phyloP scores from a whole-genome alignment of 805 yeast species.

The Yamadazyma insecticola region DNA sequence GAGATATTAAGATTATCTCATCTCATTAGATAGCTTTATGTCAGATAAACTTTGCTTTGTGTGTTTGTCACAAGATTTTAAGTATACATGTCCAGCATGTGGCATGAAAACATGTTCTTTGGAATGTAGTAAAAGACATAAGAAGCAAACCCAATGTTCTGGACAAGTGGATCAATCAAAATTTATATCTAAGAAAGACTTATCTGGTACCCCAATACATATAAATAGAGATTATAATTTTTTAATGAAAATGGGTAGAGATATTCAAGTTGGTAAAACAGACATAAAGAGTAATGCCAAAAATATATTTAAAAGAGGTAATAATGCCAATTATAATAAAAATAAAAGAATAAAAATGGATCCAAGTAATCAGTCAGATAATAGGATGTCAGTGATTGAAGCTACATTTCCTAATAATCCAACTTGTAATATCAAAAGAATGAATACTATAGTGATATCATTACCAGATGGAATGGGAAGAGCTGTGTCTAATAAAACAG shows the following conservation, averaged over 20 bases:
- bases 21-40: no score
- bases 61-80: constrained; percentile 24
- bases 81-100: constrained; percentile 84
- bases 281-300: constrained; percentile 43
- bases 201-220: constrained; percentile 37
- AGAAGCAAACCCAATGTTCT: constrained; percentile 54
- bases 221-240: constrained; percentile 85
- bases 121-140: constrained; percentile 68
- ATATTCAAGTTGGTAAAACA: constrained; percentile 51
- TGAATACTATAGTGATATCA: constrained; percentile 62
- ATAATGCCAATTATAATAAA: constrained; percentile 8
- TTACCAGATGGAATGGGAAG: constrained; percentile 76
- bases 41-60: background rate
- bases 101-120: constrained; percentile 61
- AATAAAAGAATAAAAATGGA: constrained; percentile 18
- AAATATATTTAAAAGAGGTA: constrained; percentile 35
- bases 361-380: constrained; percentile 21
- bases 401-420: constrained; percentile 23
- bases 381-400: constrained; percentile 17
- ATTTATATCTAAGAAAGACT: constrained; percentile 46
- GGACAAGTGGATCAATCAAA: constrained; percentile 61
- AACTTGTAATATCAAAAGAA: constrained; percentile 33
- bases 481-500: constrained; percentile 56
- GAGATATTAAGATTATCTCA: no score
- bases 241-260: constrained; percentile 54